phyloP scores from a whole-genome alignment of 2,329 filamentous ascomycete genomes.

The Myriosclerotinia duriaeana region DNA sequence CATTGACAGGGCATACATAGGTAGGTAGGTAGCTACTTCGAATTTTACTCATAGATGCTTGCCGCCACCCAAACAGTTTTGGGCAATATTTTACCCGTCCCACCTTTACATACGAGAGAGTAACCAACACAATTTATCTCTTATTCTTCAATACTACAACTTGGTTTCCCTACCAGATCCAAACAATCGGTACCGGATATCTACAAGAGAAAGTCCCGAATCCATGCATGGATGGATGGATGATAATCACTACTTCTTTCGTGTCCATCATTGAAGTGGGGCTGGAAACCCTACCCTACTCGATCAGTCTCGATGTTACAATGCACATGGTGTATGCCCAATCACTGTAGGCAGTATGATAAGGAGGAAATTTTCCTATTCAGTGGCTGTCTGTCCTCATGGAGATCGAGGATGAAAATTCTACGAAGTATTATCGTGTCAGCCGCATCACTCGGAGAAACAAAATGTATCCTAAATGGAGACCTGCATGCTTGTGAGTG shows the following conservation, averaged over 20 bases:
- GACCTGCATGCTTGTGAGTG: constrained; percentile 8
- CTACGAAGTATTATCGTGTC: constrained; percentile 5
- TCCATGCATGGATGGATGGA: constrained; percentile 6
- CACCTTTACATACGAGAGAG: neutral
- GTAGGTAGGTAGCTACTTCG: neutral
- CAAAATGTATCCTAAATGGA: constrained; percentile 1
- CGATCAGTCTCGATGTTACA: constrained; percentile 18
- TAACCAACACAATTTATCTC: neutral
- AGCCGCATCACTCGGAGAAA: constrained; percentile 13
- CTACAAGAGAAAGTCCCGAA: constrained; percentile 5
- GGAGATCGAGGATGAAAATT: neutral
- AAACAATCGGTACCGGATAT: constrained; percentile 15
- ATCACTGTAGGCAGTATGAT: constrained; percentile 2
- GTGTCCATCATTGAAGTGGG: neutral
- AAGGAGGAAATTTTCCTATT: neutral
- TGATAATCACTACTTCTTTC: neutral
- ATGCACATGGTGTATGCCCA: constrained; percentile 1
- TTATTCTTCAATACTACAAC: neutral
- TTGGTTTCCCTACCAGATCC: neutral
- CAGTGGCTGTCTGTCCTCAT: neutral
- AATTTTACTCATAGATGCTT: neutral
- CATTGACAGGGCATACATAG: neutral
- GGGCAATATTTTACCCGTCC: neutral
- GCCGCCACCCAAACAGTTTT: neutral
- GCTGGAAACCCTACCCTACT: neutral